Conservation (phyloP, 495 filamentous ascomycete species). For the Cairneyella variabilis region DNA sequence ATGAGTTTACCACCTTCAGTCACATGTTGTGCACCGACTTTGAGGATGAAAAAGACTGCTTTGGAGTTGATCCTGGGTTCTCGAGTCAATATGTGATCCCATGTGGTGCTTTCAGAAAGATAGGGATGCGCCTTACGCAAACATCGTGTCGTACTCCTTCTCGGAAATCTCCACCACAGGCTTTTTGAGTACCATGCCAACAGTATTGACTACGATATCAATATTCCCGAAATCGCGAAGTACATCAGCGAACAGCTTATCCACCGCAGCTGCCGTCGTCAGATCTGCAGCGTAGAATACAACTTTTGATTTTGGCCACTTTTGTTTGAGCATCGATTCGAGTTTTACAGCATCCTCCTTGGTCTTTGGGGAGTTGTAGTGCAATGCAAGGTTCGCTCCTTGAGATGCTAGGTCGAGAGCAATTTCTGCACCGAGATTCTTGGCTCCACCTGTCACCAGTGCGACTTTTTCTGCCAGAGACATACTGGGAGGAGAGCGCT, state of each 20-base stretch:
- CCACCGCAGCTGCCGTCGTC: slow-evolving; percentile 30
- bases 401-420: slow-evolving; percentile 27
- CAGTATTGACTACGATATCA: slow-evolving; percentile 16
- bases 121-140: slow-evolving; percentile 28
- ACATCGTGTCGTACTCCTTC: slow-evolving; percentile 28
- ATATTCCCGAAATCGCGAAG: slow-evolving; percentile 25
- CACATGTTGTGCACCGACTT: slow-evolving; percentile 31
- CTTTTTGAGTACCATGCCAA: slow-evolving; percentile 28
- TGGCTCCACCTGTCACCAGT: slow-evolving; percentile 26
- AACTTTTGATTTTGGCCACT: slow-evolving; percentile 29
- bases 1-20: slow-evolving; percentile 36
- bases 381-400: slow-evolving; percentile 33
- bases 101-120: too few relatives aligned
- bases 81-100: too few relatives aligned
- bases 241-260: slow-evolving; percentile 30
- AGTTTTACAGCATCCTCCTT: slow-evolving; percentile 27
- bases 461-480: slow-evolving; percentile 12
- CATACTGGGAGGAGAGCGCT: too few relatives aligned
- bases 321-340: slow-evolving; percentile 29
- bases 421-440: slow-evolving; percentile 34
- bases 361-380: slow-evolving; percentile 31
- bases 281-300: slow-evolving; percentile 32
- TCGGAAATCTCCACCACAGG: slow-evolving; percentile 13
- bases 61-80: slow-evolving; percentile 39
- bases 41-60: slow-evolving; percentile 36